Evolutionary conservation across 176 grass and related monocot species (phyloP).

Genomic region (Saccharum spontaneum): DNA sequence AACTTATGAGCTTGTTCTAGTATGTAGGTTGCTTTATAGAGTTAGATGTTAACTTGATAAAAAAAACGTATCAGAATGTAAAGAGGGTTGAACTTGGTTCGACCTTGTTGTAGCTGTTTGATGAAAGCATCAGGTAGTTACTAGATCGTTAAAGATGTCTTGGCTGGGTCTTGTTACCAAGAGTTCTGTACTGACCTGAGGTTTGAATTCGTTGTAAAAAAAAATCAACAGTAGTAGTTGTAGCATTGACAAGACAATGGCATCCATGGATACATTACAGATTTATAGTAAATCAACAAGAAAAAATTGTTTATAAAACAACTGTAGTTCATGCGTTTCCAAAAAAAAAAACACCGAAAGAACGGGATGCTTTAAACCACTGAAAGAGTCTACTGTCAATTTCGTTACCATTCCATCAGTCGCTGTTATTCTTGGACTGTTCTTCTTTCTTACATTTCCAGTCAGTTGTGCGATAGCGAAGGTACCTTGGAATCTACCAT

Average conservation of each 20-base stretch:
- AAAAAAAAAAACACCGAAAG: neutral
- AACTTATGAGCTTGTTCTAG: conserved; percentile 26
- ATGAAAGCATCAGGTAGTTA: conserved; percentile 35
- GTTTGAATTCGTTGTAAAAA: conserved; percentile 35
- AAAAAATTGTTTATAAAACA: too few relatives aligned
- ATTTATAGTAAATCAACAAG: neutral
- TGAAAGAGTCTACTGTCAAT: neutral
- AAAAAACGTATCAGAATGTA: conserved; percentile 15
- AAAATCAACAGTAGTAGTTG: neutral
- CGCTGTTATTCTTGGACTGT: neutral
- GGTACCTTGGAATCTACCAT: neutral
- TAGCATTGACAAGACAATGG: conserved; percentile 12
- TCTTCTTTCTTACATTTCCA: neutral
- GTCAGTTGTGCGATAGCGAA: neutral
- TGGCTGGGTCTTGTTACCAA: neutral
- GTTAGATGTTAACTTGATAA: conserved; percentile 6
- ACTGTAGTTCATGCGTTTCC: neutral
- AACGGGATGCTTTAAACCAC: neutral
- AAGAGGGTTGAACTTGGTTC: conserved; percentile 11
- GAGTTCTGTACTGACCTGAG: conserved; percentile 16
- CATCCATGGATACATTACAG: conserved; percentile 2
- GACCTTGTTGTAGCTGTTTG: neutral
- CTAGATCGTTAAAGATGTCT: neutral
- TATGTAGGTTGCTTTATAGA: neutral
- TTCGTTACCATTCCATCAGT: neutral